These are phyloP conservation scores for Conidiobolus incongruus DNA, from an alignment of 371 early-diverging fungal genomes.

Conservation along the genomic window DNA sequence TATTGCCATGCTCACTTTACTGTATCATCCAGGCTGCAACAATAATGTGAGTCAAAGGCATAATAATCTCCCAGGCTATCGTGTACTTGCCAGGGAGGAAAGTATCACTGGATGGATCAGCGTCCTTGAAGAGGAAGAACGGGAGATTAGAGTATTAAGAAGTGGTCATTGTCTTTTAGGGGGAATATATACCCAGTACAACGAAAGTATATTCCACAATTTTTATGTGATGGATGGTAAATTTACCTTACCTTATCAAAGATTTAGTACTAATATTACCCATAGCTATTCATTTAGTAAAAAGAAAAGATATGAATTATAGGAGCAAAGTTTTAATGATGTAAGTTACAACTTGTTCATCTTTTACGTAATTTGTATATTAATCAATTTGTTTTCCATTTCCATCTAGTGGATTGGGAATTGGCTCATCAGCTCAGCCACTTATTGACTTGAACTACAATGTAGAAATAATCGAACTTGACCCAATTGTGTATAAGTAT, in stretches of 20 bases:
- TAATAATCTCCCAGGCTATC: slow-evolving; percentile 10
- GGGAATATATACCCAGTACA: slow-evolving; percentile 28
- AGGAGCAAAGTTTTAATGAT: not conserved
- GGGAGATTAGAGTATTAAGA: slow-evolving; percentile 36
- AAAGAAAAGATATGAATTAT: slow-evolving; percentile 8
- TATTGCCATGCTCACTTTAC: too few species aligned
- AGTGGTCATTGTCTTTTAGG: slow-evolving; percentile 66
- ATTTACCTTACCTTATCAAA: not conserved
- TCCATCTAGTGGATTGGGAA: slow-evolving; percentile 40
- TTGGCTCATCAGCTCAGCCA: slow-evolving; percentile 47
- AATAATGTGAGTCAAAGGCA: too few species aligned
- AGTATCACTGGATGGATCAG: slow-evolving; percentile 48
- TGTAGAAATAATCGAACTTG: slow-evolving; percentile 57
- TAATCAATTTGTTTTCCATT: not conserved
- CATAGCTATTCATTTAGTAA: slow-evolving; percentile 18
- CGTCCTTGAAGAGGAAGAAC: slow-evolving; percentile 23
- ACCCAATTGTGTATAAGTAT: slow-evolving; percentile 33
- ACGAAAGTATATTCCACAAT: slow-evolving; percentile 40
- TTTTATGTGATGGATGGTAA: slow-evolving; percentile 56
- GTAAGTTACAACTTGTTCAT: not conserved
- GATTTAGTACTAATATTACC: not conserved
- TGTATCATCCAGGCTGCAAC: too few species aligned
- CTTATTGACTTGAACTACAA: slow-evolving; percentile 22
- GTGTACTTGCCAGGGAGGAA: slow-evolving; percentile 31
- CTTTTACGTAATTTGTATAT: not conserved